phyloP scores from a whole-genome alignment of 768 basidiomycete genomes.

The Chalciporus pseudorubinellus region DNA sequence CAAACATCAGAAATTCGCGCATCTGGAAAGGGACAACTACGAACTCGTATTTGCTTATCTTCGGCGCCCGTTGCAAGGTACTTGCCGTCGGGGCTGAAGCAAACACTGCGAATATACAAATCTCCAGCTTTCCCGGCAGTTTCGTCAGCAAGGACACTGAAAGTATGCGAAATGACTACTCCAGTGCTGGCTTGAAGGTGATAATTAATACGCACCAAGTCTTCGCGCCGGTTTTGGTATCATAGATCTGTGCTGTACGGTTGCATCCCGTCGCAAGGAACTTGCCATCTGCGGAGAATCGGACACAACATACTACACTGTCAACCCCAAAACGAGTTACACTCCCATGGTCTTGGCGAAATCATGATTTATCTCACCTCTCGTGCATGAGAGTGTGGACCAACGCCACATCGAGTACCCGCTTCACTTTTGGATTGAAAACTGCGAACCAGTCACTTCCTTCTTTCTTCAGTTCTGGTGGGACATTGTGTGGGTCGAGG shows the following conservation, averaged over 20 bases:
- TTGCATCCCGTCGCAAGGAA: constrained; percentile 95
- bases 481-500: constrained; percentile 35
- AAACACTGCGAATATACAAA: constrained; percentile 86
- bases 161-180: constrained; percentile 10
- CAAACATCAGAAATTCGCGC: constrained; percentile 5
- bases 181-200: not conserved
- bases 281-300: constrained; percentile 93
- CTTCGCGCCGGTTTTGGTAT: constrained; percentile 82
- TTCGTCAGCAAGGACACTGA: constrained; percentile 77
- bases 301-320: constrained; percentile 86
- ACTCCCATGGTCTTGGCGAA: not conserved
- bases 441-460: constrained; percentile 88
- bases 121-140: constrained; percentile 70
- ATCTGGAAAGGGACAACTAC: constrained; percentile 18
- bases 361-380: constrained; percentile 49
- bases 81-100: constrained; percentile 73
- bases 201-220: constrained; percentile 59
- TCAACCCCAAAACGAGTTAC: constrained; percentile 9
- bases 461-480: constrained; percentile 47
- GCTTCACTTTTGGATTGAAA: constrained; percentile 79
- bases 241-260: constrained; percentile 92
- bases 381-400: constrained; percentile 90
- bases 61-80: constrained; percentile 81
- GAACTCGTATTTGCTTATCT: constrained; percentile 86
- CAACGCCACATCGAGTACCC: constrained; percentile 72